These are phyloP conservation scores for Phytophthora capsici DNA, from an alignment of 352 stramenopile species.

Conservation along the genomic window DNA sequence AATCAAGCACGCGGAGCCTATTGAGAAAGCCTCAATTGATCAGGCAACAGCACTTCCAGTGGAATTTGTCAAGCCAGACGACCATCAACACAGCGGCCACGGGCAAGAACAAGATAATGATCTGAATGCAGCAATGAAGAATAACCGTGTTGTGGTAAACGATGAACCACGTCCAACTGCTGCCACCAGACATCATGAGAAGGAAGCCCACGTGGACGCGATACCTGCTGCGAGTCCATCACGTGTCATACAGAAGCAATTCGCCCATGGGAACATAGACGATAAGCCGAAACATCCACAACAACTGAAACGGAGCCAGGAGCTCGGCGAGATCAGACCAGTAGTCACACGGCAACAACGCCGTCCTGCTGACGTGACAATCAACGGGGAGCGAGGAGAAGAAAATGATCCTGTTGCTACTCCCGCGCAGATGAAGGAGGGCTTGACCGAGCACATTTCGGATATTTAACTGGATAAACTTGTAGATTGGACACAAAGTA, in stretches of 20 bases:
- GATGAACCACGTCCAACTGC: conserved; percentile 17
- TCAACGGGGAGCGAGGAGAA: not conserved
- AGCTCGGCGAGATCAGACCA: not conserved
- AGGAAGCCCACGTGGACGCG: conserved; percentile 1
- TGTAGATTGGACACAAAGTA: conserved; percentile 19
- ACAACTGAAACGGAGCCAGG: not conserved
- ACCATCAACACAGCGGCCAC: not conserved
- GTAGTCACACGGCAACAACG: not conserved
- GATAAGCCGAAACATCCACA: not conserved
- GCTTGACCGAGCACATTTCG: conserved; percentile 20
- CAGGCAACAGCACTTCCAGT: not conserved
- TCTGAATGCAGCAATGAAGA: not conserved
- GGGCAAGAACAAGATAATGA: conserved; percentile 5
- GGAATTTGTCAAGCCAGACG: no score
- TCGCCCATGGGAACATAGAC: not conserved
- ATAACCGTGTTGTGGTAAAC: not conserved
- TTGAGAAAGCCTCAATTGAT: not conserved
- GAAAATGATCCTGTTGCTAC: not conserved
- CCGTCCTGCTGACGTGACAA: not conserved
- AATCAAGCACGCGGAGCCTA: not conserved
- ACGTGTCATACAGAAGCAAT: conserved; percentile 10
- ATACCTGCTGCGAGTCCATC: conserved; percentile 17
- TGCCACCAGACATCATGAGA: conserved; percentile 15
- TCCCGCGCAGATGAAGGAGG: not conserved
- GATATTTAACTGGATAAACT: conserved; percentile 34